A percentile compares a stretch with the other conserved stretches of the same genome.
phyloP scores from a whole-genome alignment of 768 basidiomycete species.

The Obba rivulosa region DNA sequence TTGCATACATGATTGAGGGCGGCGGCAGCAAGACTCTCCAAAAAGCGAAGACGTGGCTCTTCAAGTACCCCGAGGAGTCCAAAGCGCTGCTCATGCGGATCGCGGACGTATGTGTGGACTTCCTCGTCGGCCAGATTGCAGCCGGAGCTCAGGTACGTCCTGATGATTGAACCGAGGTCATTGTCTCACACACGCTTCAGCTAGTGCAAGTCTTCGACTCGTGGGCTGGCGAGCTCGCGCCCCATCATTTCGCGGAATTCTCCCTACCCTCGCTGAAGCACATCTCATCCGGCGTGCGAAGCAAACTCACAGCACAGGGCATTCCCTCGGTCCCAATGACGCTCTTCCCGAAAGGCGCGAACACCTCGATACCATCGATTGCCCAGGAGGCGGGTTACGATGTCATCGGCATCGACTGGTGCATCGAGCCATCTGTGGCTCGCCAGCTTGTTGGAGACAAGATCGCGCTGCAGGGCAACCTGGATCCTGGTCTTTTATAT shows the following conservation, averaged over 20 bases:
- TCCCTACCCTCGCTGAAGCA: constrained; percentile 73
- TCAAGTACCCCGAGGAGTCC: constrained; percentile 82
- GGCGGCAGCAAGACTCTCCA: constrained; percentile 88
- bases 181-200: constrained; percentile 35
- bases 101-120: constrained; percentile 87
- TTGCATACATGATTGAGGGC: constrained; percentile 98
- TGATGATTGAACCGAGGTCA: neutral
- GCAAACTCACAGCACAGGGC: constrained; percentile 44
- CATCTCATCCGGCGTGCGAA: constrained; percentile 67
- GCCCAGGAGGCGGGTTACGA: constrained; percentile 73
- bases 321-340: constrained; percentile 73
- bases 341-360: constrained; percentile 93
- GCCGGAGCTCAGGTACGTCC: constrained; percentile 91
- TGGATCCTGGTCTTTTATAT: constrained; percentile 85
- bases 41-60: constrained; percentile 93
- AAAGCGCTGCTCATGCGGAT: constrained; percentile 71
- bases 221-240: constrained; percentile 89
- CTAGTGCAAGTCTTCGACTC: constrained; percentile 97
- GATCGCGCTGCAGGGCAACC: constrained; percentile 84
- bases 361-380: constrained; percentile 57
- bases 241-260: constrained; percentile 79
- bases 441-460: constrained; percentile 53
- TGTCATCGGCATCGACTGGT: constrained; percentile 90
- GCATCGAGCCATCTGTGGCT: constrained; percentile 71
- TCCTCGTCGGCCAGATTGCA: constrained; percentile 85